Conservation (phyloP, 352 stramenopile genomes). For the Phytophthora parvispora region DNA sequence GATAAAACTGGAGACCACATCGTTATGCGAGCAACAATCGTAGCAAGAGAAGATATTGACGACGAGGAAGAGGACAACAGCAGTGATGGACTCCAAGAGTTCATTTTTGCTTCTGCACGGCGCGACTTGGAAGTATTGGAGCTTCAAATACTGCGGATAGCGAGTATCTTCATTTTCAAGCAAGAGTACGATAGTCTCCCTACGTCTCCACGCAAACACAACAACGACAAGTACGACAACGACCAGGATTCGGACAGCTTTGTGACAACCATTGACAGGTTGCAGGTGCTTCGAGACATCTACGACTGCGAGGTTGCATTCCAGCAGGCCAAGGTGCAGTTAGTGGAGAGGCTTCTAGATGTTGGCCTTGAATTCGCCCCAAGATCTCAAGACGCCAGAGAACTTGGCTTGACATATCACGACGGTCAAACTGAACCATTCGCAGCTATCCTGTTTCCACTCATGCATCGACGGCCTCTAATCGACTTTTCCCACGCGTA, state of each 20-base stretch:
- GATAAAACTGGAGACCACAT: constrained; percentile 33
- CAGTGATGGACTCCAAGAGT: constrained; percentile 23
- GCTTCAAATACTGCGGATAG: constrained; percentile 51
- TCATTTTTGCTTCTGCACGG: constrained; percentile 51
- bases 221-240: background rate
- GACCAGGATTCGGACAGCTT: background rate
- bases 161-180: constrained; percentile 58
- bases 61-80: background rate
- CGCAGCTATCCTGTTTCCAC: constrained; percentile 16
- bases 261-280: constrained; percentile 52
- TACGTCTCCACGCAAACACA: constrained; percentile 9
- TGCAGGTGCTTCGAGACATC: constrained; percentile 64
- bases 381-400: constrained; percentile 10
- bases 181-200: constrained; percentile 51
- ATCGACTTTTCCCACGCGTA: constrained; percentile 67
- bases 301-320: constrained; percentile 64
- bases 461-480: constrained; percentile 42
- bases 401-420: constrained; percentile 3
- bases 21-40: constrained; percentile 4
- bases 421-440: constrained; percentile 8
- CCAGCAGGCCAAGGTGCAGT: constrained; percentile 50
- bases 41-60: background rate
- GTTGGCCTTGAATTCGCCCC: constrained; percentile 28
- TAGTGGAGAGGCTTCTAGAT: constrained; percentile 40
- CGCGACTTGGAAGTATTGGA: constrained; percentile 56